Conservation (phyloP, 2,329 filamentous ascomycete species). For the Tolypocladium pustulatum region DNA sequence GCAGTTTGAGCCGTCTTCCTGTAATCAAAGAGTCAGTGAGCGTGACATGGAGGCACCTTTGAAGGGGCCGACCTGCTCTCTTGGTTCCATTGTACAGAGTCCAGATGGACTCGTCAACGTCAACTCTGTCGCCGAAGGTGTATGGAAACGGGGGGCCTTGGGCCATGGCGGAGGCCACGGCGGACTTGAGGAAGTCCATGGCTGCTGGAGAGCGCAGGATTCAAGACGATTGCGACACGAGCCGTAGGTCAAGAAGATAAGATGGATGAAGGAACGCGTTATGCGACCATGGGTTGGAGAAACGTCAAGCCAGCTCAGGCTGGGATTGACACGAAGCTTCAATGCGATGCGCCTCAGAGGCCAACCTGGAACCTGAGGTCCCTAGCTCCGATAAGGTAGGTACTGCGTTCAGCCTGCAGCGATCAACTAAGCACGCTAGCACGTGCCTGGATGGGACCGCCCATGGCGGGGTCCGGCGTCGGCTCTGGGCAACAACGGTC, state of each 20-base stretch:
- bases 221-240: neutral
- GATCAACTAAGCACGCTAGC: neutral
- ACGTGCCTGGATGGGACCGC: neutral
- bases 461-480: neutral
- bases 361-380: neutral
- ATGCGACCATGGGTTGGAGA: neutral
- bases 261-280: neutral
- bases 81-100: conserved; percentile 90
- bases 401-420: neutral
- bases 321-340: neutral
- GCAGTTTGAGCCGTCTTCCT: conserved; percentile 92
- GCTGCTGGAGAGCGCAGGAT: neutral
- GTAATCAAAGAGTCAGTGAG: neutral
- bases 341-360: neutral
- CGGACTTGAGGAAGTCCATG: conserved; percentile 98
- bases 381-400: too few species aligned
- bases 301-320: neutral
- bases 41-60: neutral
- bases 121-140: conserved; percentile 83
- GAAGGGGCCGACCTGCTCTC: conserved; percentile 46
- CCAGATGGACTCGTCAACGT: conserved; percentile 91
- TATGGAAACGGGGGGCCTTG: conserved; percentile 92
- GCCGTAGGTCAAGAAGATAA: neutral
- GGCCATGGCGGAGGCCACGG: conserved; percentile 91
- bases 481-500: neutral